Base-by-base conservation (phyloP, 208 protist species). In the Trypanosoma scelopori region DNA sequence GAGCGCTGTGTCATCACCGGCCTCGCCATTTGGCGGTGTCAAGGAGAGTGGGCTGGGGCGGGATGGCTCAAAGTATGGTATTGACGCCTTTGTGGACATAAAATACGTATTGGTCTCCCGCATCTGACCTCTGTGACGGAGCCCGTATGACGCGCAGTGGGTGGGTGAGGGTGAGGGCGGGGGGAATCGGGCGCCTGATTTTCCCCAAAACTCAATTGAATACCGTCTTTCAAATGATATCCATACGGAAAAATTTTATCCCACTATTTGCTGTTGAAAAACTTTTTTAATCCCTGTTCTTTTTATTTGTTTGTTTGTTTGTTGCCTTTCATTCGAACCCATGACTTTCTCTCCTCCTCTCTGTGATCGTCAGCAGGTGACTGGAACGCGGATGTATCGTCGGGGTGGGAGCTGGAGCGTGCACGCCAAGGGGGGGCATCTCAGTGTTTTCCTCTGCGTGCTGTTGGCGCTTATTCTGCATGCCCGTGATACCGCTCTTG, bases 11-110 rank as follows among this genome's bases (percentile, higher is more conserved):
- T 88, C 89, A 18, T 71, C 58, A 15, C 78, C 89, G 12, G 60
- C 47, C 42, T 75, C 82, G 0, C 94, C 94, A 28, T 98, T 97
- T 65, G 94, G 94, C 43, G 94, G 92, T 5, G 61, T 93, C 25
- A 98, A 98, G 74, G 85, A 93, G 28, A 89, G 80, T 62, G 94
- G 94, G 23, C 76, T 97, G 20, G 94, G 92, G 16, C 82, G 85
- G 11, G 92, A 97, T 58, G 92, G 86, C 51, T 92, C 88, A 71
- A 88, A 84, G 73, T 92, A 96, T 61, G 91, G 91, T 53, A 94
- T 94, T 55, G 86, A 96, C n/a, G 65, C 82, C 1, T 96, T 89
- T 59, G 37, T 88, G 25, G 78, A 94, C 72, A 79, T 85, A 63
- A 96, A 96, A 76, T 92, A 94, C 69, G 68, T 87, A 7, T 59